Evolutionary conservation across 345 rosid species (phyloP), one percentile per base, ranked within the genome.

Genomic region (Citrus glauca): DNA sequence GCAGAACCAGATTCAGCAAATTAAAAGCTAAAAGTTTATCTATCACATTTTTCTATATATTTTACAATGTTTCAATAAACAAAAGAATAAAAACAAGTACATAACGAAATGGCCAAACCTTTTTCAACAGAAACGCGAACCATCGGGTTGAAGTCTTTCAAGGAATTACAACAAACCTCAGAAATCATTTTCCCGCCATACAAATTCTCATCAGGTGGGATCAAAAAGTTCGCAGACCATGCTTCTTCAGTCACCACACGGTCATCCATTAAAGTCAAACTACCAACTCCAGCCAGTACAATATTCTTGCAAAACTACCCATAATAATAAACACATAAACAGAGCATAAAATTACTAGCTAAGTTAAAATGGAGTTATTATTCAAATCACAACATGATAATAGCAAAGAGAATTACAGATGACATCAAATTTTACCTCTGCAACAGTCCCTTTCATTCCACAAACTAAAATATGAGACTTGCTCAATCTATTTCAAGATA

Each of bases 271-370:
- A 94, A 75, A 4, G 98, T 94, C 88, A 96, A 76, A 80, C 92
- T 89, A 37, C 99, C 97, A 68, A 96, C 93, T 82, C 99, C 99
- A 14, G 98, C 97, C 79, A 92, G 84, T 5, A 94, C 99, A 78
- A 96, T 89, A 85, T 96, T 96, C 89, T 96, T 96, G 90, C 98
- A 96, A 85, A 96, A 94, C 99, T 96, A 85, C 63, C 27, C 85
- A 76, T 32, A 74, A 20, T 16, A 28, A 7, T 32, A 53, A 69
- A 62, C 38, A 57, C 57, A 27, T 27, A 42, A 62, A 56, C 64
- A 10, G 32, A 67, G 59, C 9, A 73, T 32, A 27, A 40, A 65
- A 53, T 28, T 45, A 45, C 50, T 7, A 64, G 38, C 14, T 1
- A 32, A 30, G 33, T 1, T 13, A 1, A 53, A 65, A 62, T 25